Base-by-base conservation (phyloP, 148 eudicot genomes). In the Persicaria tinctoria region DNA sequence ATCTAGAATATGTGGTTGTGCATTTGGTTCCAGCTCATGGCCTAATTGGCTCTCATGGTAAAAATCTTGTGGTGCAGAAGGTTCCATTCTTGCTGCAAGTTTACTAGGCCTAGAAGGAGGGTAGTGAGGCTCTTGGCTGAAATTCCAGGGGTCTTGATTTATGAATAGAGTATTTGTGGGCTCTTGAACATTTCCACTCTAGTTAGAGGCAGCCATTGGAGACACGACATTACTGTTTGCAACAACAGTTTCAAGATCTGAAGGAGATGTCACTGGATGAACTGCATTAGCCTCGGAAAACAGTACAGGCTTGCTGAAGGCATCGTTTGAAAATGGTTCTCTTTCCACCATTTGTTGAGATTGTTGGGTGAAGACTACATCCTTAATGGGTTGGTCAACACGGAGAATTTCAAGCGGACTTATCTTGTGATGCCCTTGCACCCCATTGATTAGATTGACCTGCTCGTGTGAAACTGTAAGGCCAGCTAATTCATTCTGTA, bases 81-180 rank as follows among this genome's bases (percentile, higher is more conserved):
- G 79, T 64, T 88, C 95, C 78, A 78, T 85, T 75, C 81, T 86
- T 20, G 80, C 56, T 59, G 82, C 78, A 66, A 87, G 75, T 80
- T 86, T 90, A 76, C 75, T 82, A 73, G 95, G 96, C 78, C 74
- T 86, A 50, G 98, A 97, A 69, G 95, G 94, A 62, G 93, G 92
- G 4, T 79, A 82, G 63, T 86, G 97, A 32, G 86, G 17, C 59
- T 88, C 96, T 70, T 80, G 81, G 13, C 71, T 76, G 79, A 90
- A 77, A 84, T 74, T 83, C 93, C 97, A 91, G 64, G 96, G 96
- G 82, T 94, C 98, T 80, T 87, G 91, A 72, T 84, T 84, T 51
- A 88, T 84, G 74, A 86, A 94, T 59, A 91, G 85, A n/a, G 97
- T 91, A 49, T 78, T 77, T 16, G 94, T 79, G 74, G 83, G 73